Evolutionary conservation across 345 rosid species (phyloP), one percentile per base, ranked within the genome.

Genomic region (Citrus unshiu): DNA sequence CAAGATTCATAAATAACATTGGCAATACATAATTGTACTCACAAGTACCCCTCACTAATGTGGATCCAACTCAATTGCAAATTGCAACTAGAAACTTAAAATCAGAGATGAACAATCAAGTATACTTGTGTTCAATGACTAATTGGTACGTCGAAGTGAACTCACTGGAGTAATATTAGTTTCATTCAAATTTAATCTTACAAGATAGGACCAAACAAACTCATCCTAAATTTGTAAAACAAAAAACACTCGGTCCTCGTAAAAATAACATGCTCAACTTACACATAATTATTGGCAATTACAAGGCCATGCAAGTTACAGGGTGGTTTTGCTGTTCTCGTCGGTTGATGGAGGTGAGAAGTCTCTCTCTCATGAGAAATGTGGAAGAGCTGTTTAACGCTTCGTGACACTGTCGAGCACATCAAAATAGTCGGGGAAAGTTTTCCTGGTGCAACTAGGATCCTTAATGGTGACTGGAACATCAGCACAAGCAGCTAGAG

Each of bases 401-500:
- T 90, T 90, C 7, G 98, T 85, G 77, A 88, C 85, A 62, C 90
- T 90, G 80, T 91, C 83, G 3, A 97, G 98, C 72, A 93, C 95
- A 80, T 97, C 92, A 61, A 97, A 97, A 86, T 93, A 97, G 85
- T 94, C 93, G 0, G 98, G 99, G 91, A 97, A 96, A 62, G 99
- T 94, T 81, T 97, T 94, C 51, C 91, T 81, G 7, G 98, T 97
- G 85, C 99, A 97, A 73, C 92, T 87, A 1, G 99, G 98, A 86
- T 96, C 99, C 54, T 75, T 94, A 85, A 96, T 94, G 68, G 97
- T 96, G 62, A 96, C 93, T 3, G 97, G 95, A 76, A 96, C 99
- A 35, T 90, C 95, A n/a, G 88, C 93, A 83, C 98, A 96, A 64
- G 98, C 98, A 27, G 98, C 99, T 13, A 96, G 94, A 21, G 98